Evolutionary conservation across 306 rosid genomes (phyloP), one percentile per base, ranked within the genome.

Genomic region (Dalbergia cochinchinensis): DNA sequence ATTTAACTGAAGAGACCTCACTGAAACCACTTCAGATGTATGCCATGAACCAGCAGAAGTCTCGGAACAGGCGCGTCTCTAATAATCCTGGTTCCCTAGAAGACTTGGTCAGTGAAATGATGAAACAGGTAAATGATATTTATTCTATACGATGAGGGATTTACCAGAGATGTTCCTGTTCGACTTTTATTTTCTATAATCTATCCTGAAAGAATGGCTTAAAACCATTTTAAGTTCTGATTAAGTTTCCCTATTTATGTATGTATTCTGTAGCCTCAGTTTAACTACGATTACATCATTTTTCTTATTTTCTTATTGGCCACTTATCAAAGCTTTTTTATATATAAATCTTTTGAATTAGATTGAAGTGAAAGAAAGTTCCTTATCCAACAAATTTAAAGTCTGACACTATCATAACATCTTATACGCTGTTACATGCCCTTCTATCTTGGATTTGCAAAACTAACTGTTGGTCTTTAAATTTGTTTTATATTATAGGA

Each of bases 121-220:
- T 86, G 74, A 89, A 89, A 51, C 89, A 90, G 97, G 99, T 94
- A 84, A 83, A 83, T 78, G 12, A 77, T 79, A 76, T 85, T 83
- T 75, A 74, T 35, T 64, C 69, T 71, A 13, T 35, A 1, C 16
- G 18, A 41, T 20, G 18, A n/a, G 60, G 55, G 69, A 47, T 55
- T 77, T 35, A 62, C 11, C 10, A 13, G 6, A 9, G 3, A 8
- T 58, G 8, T 79, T 73, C 65, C n/a, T 74, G 67, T 57, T 15
- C 67, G 77, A 26, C 53, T 69, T 80, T 84, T 80, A 63, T 50
- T 55, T 71, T 69, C 82, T 74, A 11, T 79, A 51, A 37, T 19
- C 83, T 78, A 42, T 70, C 71, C 13, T 69, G 8, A 12, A 44
- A 71, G 37, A 35, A 45, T 68, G 34, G 51, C 76, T 68, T 42